Base-by-base conservation (phyloP, 331 rosid genomes). In the Ulmus americana region DNA sequence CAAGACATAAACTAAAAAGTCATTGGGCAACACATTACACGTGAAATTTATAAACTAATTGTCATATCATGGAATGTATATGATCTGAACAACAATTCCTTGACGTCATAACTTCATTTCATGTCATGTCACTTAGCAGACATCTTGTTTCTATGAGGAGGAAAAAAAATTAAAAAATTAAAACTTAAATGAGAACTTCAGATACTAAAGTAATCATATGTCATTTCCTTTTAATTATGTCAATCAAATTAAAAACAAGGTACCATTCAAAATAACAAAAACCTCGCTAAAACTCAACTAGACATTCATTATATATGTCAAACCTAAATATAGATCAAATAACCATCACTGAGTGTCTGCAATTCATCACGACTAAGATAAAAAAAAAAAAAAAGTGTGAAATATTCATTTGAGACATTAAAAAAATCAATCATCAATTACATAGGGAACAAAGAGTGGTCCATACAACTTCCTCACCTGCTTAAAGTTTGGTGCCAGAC, bases 401-500 rank as follows among this genome's bases (percentile, higher is more conserved):
- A 52, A 38, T 54, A 13, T 11, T 41, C 43, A 14, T 18, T 13
- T n/a, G 45, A 55, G 49, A 6, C 5, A 59, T 55, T 28, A 28
- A 28, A 5, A 46, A n/a, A 63, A 60, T 39, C 3, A 53, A 12
- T 22, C 42, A 62, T n/a, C 14, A n/a, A 14, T 12, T 38, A 39
- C 16, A 18, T 10, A 56, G 44, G 22, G 35, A 50, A 5, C 42
- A 47, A 20, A 42, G n/a, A 22, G n/a, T 62, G 42, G 39, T 63
- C 43, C 15, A 47, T 12, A 16, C 35, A 70, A 43, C 70, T 44
- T 45, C 48, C 71, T 74, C 75, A 92, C 98, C 96, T 83, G 95
- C 88, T 85, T 89, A 82, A 88, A 92, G 76, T 86, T 90, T 5
- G 95, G 85, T 6, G 96, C 90, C 77, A 89, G 90, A 64, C 98